phyloP scores from a whole-genome alignment of 179 eudicot species.

The Pouteria campechiana region DNA sequence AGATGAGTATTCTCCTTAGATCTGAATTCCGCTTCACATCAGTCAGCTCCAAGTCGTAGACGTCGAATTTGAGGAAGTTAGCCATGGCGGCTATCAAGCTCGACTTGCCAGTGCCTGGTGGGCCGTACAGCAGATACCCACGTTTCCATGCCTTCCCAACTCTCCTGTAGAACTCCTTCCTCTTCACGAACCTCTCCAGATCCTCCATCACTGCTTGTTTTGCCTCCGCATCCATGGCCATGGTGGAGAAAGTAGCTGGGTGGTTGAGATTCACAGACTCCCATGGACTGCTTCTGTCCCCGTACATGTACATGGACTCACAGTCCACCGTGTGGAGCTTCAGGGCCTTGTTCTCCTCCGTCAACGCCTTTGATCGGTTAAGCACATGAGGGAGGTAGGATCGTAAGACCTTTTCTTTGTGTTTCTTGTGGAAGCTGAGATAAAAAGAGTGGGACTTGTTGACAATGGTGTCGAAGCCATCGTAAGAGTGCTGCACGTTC shows the following conservation, averaged over 20 bases:
- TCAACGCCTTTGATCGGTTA: conserved; percentile 10
- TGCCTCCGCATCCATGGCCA: conserved; percentile 13
- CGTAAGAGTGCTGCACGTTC: not conserved
- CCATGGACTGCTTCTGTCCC: not conserved
- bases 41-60: conserved; percentile 9
- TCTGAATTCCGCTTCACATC: conserved; percentile 1
- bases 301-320: conserved; percentile 2
- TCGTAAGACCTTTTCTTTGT: conserved; percentile 12
- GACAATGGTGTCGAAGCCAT: not conserved
- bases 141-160: conserved; percentile 16
- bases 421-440: conserved; percentile 20
- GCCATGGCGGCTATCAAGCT: conserved; percentile 17
- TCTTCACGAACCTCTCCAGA: conserved; percentile 5
- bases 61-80: conserved; percentile 8
- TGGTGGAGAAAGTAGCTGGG: conserved; percentile 12
- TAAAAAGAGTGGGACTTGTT: conserved; percentile 20
- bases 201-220: conserved; percentile 10
- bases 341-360: conserved; percentile 9
- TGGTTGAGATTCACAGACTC: conserved; percentile 6
- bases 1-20: conserved; percentile 3
- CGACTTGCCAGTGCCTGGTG: conserved; percentile 15
- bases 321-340: conserved; percentile 16
- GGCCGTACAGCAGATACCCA: conserved; percentile 11
- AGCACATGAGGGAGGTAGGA: conserved; percentile 19
- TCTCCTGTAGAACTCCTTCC: conserved; percentile 8